A percentile compares a stretch with the other conserved stretches of the same genome.
Conservation (phyloP, 2,329 filamentous ascomycete genomes). For the Fusarium lateritium region DNA sequence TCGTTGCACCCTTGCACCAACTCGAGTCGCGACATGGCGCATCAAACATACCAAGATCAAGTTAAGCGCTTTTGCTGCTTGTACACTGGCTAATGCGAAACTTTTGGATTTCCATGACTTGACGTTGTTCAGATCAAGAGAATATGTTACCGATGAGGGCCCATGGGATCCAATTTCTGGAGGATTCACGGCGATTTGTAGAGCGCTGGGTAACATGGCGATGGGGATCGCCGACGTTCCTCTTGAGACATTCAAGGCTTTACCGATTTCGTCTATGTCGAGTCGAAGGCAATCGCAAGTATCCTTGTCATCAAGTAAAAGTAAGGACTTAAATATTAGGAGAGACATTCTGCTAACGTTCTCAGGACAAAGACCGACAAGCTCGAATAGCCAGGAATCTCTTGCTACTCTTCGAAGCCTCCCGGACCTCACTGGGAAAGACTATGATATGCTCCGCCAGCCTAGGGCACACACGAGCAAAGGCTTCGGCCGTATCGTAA, state of each 20-base stretch:
- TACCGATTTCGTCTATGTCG: slow-evolving; percentile 1
- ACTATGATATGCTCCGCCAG: slow-evolving; percentile 15
- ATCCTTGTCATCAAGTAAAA: not conserved
- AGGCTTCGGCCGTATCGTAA: slow-evolving; percentile 77
- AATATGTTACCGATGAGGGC: not conserved
- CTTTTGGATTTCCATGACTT: not conserved
- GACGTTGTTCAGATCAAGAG: not conserved
- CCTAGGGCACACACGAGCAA: slow-evolving; percentile 65
- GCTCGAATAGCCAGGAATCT: not conserved
- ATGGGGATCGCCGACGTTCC: slow-evolving; percentile 26
- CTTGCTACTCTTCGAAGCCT: not conserved
- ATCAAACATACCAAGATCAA: not conserved
- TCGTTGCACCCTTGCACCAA: not conserved
- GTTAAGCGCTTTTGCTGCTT: not conserved
- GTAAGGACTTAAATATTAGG: not conserved
- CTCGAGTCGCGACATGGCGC: not conserved
- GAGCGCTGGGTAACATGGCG: slow-evolving; percentile 9
- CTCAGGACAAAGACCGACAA: slow-evolving; percentile 1
- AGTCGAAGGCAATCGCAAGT: slow-evolving; percentile 7
- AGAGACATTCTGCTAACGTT: not conserved
- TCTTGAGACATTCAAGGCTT: slow-evolving; percentile 15
- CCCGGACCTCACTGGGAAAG: not conserved
- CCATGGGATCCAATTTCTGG: slow-evolving; percentile 14
- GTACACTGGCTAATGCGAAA: not conserved
- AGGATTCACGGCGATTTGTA: not conserved